A percentile compares a stretch with the other conserved stretches of the same genome.
Evolutionary conservation across 2,329 filamentous ascomycete species (phyloP).

Genomic region (Calonectria hongkongensis): DNA sequence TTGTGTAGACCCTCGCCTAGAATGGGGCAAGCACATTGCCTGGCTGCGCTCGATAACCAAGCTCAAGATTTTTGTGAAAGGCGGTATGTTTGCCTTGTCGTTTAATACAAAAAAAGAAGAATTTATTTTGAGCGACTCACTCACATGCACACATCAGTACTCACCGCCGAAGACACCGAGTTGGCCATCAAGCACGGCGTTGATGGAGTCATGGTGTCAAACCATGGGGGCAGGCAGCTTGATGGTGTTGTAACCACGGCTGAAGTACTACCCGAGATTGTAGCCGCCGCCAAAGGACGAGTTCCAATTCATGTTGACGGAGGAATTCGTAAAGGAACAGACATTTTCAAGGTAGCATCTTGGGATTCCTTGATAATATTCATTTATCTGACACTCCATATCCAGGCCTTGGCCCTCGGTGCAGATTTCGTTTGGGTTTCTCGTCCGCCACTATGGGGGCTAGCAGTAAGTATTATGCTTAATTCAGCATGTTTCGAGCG

Average conservation of each 20-base stretch:
- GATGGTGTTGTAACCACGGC: slow-evolving; percentile 38
- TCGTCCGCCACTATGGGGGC: slow-evolving; percentile 35
- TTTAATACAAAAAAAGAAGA: too few relatives aligned
- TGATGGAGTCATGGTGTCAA: slow-evolving; percentile 38
- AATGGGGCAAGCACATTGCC: slow-evolving; percentile 34
- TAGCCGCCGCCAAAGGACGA: slow-evolving; percentile 34
- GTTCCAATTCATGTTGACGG: slow-evolving; percentile 36
- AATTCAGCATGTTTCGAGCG: not conserved
- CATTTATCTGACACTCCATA: not conserved
- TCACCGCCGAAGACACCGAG: slow-evolving; percentile 29
- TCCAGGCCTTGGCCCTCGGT: slow-evolving; percentile 33
- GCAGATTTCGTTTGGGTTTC: slow-evolving; percentile 40
- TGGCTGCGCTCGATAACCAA: slow-evolving; percentile 35
- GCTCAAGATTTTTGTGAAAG: slow-evolving; percentile 39
- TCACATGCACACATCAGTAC: not conserved
- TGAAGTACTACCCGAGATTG: slow-evolving; percentile 33
- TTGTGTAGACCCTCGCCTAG: slow-evolving; percentile 23
- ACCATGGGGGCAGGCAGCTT: slow-evolving; percentile 35
- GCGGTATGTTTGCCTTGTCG: slow-evolving; percentile 3
- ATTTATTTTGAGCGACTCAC: not conserved
- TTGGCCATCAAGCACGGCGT: slow-evolving; percentile 36
- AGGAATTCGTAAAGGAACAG: slow-evolving; percentile 38
- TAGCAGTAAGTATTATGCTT: slow-evolving; percentile 23
- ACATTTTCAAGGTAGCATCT: slow-evolving; percentile 33
- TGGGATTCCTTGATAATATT: too few relatives aligned